These are phyloP conservation scores for Cubamyces sp. DNA, from an alignment of 768 basidiomycete genomes.

Conservation along the genomic window DNA sequence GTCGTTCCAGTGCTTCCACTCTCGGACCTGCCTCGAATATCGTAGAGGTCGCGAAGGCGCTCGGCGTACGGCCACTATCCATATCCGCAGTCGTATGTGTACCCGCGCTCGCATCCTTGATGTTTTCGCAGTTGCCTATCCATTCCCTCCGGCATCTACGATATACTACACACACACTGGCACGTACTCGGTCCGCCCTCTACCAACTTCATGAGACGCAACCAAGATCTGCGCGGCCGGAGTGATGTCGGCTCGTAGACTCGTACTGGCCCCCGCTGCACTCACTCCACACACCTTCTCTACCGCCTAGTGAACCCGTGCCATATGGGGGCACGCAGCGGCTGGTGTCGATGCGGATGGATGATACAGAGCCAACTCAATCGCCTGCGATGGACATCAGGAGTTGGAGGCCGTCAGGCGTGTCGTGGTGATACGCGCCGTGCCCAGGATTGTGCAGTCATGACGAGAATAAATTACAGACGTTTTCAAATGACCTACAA, in stretches of 20 bases:
- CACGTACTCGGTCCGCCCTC: constrained; percentile 33
- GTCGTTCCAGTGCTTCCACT: not conserved
- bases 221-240: constrained; percentile 14
- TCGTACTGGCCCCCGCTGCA: constrained; percentile 45
- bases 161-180: too few species aligned
- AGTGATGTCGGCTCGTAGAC: constrained; percentile 32
- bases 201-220: constrained; percentile 29
- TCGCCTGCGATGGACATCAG: constrained; percentile 2
- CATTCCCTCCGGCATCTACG: constrained; percentile 17
- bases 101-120: not conserved
- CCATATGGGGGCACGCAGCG: constrained; percentile 4
- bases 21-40: constrained; percentile 19
- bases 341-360: constrained; percentile 23
- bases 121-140: not conserved
- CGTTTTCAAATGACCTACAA: too few species aligned
- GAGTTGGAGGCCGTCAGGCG: constrained; percentile 13
- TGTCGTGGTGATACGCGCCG: not conserved
- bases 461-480: too few species aligned
- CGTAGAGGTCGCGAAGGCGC: constrained; percentile 17
- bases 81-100: constrained; percentile 8
- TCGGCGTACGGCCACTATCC: constrained; percentile 30
- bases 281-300: constrained; percentile 44
- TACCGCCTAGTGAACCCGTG: too few species aligned
- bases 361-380: constrained; percentile 23
- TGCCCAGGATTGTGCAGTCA: too few species aligned